Evolutionary conservation across 768 basidiomycete species (phyloP), one percentile per base, ranked within the genome.

Genomic region (Phaffia tasmanica): DNA sequence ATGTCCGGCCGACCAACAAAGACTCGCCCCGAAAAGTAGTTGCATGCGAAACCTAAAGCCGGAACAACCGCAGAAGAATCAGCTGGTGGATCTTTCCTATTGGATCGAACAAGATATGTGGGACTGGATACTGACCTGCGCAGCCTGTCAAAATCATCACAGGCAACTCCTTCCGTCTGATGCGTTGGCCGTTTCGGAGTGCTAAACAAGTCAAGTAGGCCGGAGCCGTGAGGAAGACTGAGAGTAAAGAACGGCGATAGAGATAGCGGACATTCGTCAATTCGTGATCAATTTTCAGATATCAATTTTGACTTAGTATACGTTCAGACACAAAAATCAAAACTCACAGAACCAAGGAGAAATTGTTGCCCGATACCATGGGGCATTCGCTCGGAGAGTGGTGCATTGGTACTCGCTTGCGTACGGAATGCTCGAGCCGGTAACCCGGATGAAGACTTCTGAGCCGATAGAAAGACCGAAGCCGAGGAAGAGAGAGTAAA

Each of bases 381-480:
- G 82, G 7, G 82, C 84, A 55, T 77, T 68, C 0, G 79, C 74
- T 69, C 89, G 87, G 15, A 82, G 82, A 18, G 78, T 54, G 0
- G 77, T 50, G 74, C 89, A 92, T 0, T 75, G 73, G 71, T 85
- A 84, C 72, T 89, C 86, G 57, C 80, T 72, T 16, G 80, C 77
- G 9, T 81, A 83, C 15, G 79, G 68, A 11, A 86, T 76, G 9
- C 74, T 56, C 18, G 48, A 74, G 3, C 79, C 77, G 0, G 84
- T 81, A 47, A 88, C 80, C 63, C 79, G 81, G 59, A 81, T 77
- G 72, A 83, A 92, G 3, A 86, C 73, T 68, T 86, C 80, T 0
- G 83, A 84, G 3, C 89, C 88, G 56, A 91, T 87, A 0, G 87
- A 83, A 14, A 90, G 82, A 5, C 90, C 89, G 73, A 92, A 88